Evolutionary conservation across 345 rosid genomes (phyloP).

Genomic region (Conringia planisiliqua): DNA sequence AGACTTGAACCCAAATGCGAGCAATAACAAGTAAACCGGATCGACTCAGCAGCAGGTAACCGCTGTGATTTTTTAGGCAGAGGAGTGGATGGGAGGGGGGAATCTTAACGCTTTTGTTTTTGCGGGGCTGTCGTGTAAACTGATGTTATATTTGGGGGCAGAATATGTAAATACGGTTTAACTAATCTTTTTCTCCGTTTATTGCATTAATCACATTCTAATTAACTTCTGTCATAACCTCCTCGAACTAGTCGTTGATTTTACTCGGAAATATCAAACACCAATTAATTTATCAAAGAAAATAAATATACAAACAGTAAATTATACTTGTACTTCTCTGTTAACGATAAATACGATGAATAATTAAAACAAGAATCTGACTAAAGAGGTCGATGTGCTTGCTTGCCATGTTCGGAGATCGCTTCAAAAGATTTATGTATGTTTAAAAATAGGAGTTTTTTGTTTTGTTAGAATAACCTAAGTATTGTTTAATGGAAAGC

Average conservation of each 20-base stretch:
- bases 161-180: slow-evolving; percentile 29
- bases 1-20: slow-evolving; percentile 36
- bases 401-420: slow-evolving; percentile 29
- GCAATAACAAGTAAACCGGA: slow-evolving; percentile 10
- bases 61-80: not conserved
- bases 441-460: not conserved
- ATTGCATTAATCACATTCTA: not conserved
- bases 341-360: not conserved
- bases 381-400: slow-evolving; percentile 17
- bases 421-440: slow-evolving; percentile 4
- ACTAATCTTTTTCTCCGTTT: not conserved
- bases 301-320: not conserved
- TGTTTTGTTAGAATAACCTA: not conserved
- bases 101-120: not conserved
- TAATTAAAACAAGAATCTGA: not conserved
- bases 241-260: not conserved
- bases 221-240: not conserved
- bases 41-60: not conserved
- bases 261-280: slow-evolving; percentile 10
- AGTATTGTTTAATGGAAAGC: not conserved
- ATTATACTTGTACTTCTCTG: not conserved
- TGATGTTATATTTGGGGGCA: not conserved
- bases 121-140: slow-evolving; percentile 1
- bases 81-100: too few relatives aligned
- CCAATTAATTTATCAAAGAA: not conserved